Percentiles rank a stretch among this genome's conserved stretches.
phyloP scores from a whole-genome alignment of 306 rosid species.

The Ammopiptanthus mongolicus region DNA sequence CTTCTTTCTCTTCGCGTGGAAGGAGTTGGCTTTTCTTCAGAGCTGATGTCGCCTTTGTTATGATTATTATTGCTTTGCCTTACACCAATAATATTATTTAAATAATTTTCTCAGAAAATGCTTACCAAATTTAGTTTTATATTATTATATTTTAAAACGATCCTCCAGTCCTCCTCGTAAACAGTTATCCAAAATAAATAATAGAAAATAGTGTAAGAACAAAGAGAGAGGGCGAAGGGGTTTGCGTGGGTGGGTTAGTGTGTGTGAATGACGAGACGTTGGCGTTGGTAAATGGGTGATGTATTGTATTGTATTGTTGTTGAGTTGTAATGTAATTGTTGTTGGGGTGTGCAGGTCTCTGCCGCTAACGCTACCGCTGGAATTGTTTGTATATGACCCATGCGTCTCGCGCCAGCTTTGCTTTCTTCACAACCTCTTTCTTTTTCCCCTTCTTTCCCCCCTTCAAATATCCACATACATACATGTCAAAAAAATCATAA shows the following conservation, averaged over 20 bases:
- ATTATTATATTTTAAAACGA: background rate
- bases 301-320: slow-evolving; percentile 25
- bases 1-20: slow-evolving; percentile 46
- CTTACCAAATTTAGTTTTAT: background rate
- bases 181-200: background rate
- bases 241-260: no score
- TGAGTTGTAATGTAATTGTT: slow-evolving; percentile 3
- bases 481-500: background rate
- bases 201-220: background rate
- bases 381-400: slow-evolving; percentile 48
- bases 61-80: slow-evolving; percentile 23
- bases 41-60: slow-evolving; percentile 34
- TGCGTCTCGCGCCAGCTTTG: slow-evolving; percentile 47
- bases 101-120: background rate
- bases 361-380: slow-evolving; percentile 46
- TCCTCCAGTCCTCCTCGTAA: background rate
- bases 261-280: slow-evolving; percentile 8
- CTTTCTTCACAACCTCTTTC: slow-evolving; percentile 3
- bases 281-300: slow-evolving; percentile 26
- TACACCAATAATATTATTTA: background rate
- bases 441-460: background rate
- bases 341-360: slow-evolving; percentile 47
- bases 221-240: background rate
- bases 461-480: no score
- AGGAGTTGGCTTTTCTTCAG: slow-evolving; percentile 52